Base-by-base conservation (phyloP, 768 basidiomycete genomes). In the Mycena vulgaris region DNA sequence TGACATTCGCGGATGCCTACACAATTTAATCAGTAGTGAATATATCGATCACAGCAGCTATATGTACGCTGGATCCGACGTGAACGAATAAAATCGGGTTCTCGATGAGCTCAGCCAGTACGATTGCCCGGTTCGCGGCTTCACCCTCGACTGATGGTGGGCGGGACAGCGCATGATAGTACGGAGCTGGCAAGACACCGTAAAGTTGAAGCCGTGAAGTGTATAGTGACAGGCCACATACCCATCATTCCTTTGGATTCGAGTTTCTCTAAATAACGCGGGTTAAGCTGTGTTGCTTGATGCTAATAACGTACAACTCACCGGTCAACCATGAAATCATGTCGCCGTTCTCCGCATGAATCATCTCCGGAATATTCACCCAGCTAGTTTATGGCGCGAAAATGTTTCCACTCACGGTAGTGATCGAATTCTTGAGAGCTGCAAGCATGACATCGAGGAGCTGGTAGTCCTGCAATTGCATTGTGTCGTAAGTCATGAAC, bases 391-490 rank as follows among this genome's bases (percentile, higher is more conserved):
- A 6, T 7, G 27, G 5, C 25, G 7, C 3, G 31, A 25, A 3
- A 48, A 39, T 2, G 21, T 28, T 17, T 27, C 28, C 21, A 4
- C 49, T 31, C 13, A 63, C 62, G 3, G 62, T 63, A 2, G 62
- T 63, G 21, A 63, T 53, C 21, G 37, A 52, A 53, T 63, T 52
- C 14, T 53, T 53, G 49, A 63, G 62, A 1, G 62, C 62, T 8
- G 62, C 62, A 40, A 63, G 62, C 62, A 63, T 63, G 13, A 63
- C 62, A 31, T 63, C 51, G 37, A 63, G 62, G 10, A 63, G 62
- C 19, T 63, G 62, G 25, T 63, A 63, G n/a, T 63, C 62, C 51
- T 52, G 62, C 39, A 63, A 31, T 40, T 39, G 49, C 62, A 63
- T 63, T 2, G 62, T 63, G 52, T 63, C 39, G 28, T 63, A 63